Base-by-base conservation (phyloP, 2,329 filamentous ascomycete species). In the Didymella pomorum region DNA sequence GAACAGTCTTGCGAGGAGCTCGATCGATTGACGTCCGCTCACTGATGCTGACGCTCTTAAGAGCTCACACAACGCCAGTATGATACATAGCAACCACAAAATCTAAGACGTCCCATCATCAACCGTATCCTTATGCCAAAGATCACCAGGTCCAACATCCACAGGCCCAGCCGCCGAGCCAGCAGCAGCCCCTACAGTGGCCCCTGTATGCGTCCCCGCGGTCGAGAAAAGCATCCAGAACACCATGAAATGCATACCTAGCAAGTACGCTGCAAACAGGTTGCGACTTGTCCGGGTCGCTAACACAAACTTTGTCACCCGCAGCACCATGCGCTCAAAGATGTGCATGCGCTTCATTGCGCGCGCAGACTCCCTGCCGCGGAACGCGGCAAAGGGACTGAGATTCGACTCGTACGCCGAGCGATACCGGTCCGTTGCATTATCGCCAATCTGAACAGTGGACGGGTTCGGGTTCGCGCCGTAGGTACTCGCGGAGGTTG, bases 341-440 rank as follows among this genome's bases (percentile, higher is more conserved):
- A 97, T 80, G 70, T 89, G 94, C 93, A 99, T 96, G 41, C 93
- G 87, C 71, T 93, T 92, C 77, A 97, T 93, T 1, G 94, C 95
- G 46, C 96, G 84, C 7, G 92, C 89, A 35, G 91, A 93, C 79
- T 99, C 96, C 50, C 94, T 87, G n/a, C 94, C 93, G 43, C 94
- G 85, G 80, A 99, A 99, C 2, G 93, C 93, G 25, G 94, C 93
- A 76, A 99, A 99, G 0, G 95, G 95, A 11, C 93, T 97, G 47
- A 99, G 89, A 71, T 95, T 96, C 41, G 91, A 91, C 79, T 99
- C 95, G 79, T 99, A 99, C 11, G 93, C 92, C 57, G 92, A 89
- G 61, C 91, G 87, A 78, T 99, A 99, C 45, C 93, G 87, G 76
- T 97, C 92, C 14, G 66, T 61, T 16, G 60, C 87, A 16, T 58